Conservation (phyloP, 2,329 filamentous ascomycete species). For the Pseudonectria buxi region DNA sequence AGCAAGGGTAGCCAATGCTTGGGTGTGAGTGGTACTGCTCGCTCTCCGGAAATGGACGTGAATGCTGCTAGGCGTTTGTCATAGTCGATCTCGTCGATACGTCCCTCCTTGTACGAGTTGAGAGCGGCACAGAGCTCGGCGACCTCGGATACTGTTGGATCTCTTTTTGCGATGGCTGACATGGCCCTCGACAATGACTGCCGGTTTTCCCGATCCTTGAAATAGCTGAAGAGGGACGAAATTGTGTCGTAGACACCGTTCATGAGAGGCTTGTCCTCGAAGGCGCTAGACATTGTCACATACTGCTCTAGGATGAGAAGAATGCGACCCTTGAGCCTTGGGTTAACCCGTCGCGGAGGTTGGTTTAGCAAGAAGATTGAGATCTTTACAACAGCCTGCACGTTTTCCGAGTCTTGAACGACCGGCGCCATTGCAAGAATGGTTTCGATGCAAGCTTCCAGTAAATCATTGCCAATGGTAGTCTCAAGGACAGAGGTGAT, state of each 20-base stretch:
- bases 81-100: conserved; percentile 83
- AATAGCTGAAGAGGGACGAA: conserved; percentile 80
- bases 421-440: conserved; percentile 70
- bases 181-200: conserved; percentile 68
- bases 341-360: conserved; percentile 74
- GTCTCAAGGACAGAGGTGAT: conserved; percentile 62
- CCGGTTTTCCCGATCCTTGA: conserved; percentile 74
- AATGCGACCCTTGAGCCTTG: conserved; percentile 74
- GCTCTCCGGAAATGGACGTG: conserved; percentile 57
- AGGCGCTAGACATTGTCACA: conserved; percentile 52
- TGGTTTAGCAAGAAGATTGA: conserved; percentile 77
- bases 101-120: conserved; percentile 67
- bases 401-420: conserved; percentile 60
- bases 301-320: conserved; percentile 77
- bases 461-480: conserved; percentile 61
- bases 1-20: conserved; percentile 82
- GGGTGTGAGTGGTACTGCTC: conserved; percentile 53
- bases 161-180: conserved; percentile 59
- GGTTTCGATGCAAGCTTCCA: conserved; percentile 72
- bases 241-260: conserved; percentile 65
- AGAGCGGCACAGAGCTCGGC: conserved; percentile 68
- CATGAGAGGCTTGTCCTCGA: conserved; percentile 41
- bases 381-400: conserved; percentile 71
- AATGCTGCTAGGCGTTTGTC: conserved; percentile 75
- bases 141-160: conserved; percentile 53